Evolutionary conservation across 306 rosid species (phyloP).

Genomic region (Cucurbita ficifolia): DNA sequence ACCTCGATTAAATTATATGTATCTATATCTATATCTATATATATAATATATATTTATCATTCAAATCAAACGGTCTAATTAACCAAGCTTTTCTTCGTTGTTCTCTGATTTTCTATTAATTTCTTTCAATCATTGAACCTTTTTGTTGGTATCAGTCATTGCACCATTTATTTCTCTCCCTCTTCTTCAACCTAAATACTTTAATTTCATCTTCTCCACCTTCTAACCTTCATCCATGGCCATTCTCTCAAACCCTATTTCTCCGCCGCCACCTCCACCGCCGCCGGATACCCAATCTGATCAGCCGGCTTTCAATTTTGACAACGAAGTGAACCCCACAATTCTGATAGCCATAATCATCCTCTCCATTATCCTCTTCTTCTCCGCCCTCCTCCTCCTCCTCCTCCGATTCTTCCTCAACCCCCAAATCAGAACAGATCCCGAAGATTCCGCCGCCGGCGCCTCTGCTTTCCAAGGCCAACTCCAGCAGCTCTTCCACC

Average conservation of each 20-base stretch:
- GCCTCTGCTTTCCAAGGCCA: slow-evolving; percentile 86
- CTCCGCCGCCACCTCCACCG: neutral
- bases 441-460: slow-evolving; percentile 39
- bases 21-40: neutral
- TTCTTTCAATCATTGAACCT: neutral
- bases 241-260: neutral
- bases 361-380: slow-evolving; percentile 69
- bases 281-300: slow-evolving; percentile 17
- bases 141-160: slow-evolving; percentile 15
- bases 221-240: neutral
- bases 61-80: neutral
- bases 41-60: neutral
- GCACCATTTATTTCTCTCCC: slow-evolving; percentile 16
- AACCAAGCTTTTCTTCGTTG: neutral
- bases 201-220: neutral
- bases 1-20: neutral
- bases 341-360: slow-evolving; percentile 51
- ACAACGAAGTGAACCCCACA: slow-evolving; percentile 55
- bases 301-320: slow-evolving; percentile 12
- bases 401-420: slow-evolving; percentile 57
- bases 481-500: slow-evolving; percentile 81
- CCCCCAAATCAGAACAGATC: slow-evolving; percentile 35
- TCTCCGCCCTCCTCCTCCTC: slow-evolving; percentile 83
- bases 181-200: slow-evolving; percentile 4
- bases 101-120: neutral